Evolutionary conservation across 306 rosid genomes (phyloP).

Genomic region (Carpinus fangiana): DNA sequence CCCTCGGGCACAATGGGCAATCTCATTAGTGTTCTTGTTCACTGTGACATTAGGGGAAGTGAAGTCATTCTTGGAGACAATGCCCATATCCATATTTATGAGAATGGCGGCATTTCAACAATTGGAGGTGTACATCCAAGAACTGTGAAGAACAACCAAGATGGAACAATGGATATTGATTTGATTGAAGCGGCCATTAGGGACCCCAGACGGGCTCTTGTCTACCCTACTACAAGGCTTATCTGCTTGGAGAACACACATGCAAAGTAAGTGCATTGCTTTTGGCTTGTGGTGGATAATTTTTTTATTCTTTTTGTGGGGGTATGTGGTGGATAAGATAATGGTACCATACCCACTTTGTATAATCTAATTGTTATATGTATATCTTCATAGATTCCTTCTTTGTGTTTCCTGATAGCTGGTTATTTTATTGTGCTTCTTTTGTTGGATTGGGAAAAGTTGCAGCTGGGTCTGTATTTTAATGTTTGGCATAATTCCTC

Average conservation of each 20-base stretch:
- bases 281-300: constrained; percentile 2
- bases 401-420: neutral
- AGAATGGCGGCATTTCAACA: constrained; percentile 92
- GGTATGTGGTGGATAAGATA: no score
- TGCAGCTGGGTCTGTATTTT: neutral
- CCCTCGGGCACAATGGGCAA: constrained; percentile 98
- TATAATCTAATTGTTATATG: neutral
- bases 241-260: constrained; percentile 94
- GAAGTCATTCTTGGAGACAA: constrained; percentile 88
- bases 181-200: constrained; percentile 78
- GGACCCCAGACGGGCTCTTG: constrained; percentile 58
- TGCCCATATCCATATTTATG: constrained; percentile 73
- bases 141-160: constrained; percentile 59
- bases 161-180: constrained; percentile 86
- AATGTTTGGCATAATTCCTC: neutral
- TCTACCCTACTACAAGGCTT: constrained; percentile 80
- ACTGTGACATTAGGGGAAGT: constrained; percentile 87
- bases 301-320: no score
- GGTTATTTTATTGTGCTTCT: neutral
- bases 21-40: constrained; percentile 82
- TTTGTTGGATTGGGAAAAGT: neutral
- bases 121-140: constrained; percentile 93
- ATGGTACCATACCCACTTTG: neutral
- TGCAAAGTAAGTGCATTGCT: constrained; percentile 65
- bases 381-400: neutral